Evolutionary conservation across 306 rosid species (phyloP).

Genomic region (Calophaca sinica): DNA sequence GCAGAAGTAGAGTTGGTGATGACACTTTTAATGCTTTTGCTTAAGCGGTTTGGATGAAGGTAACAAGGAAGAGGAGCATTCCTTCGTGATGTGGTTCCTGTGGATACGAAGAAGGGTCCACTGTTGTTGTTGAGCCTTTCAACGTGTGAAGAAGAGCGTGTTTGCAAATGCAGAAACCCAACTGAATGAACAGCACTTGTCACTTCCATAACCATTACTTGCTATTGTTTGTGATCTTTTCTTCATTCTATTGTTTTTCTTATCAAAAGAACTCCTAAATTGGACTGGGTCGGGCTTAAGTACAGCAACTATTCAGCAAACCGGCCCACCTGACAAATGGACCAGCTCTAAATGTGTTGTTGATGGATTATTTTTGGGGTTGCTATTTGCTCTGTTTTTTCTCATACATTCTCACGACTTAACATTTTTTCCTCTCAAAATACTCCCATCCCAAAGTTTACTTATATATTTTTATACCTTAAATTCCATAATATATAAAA

Average conservation of each 20-base stretch:
- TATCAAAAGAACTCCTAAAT: background rate
- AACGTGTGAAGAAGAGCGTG: conserved; percentile 5
- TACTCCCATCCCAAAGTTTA: no score
- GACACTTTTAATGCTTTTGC: background rate
- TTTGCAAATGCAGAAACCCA: conserved; percentile 34
- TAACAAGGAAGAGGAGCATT: background rate
- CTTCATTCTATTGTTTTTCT: background rate
- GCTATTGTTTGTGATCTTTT: background rate
- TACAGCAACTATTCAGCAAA: no score
- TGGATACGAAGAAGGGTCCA: conserved; percentile 30
- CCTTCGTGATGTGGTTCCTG: conserved; percentile 4
- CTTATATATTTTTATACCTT: no score
- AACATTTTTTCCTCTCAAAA: no score
- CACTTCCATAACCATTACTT: conserved; percentile 53
- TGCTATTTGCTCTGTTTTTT: no score
- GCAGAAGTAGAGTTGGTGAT: conserved; percentile 43
- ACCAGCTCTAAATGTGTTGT: no score
- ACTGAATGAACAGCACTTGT: conserved; percentile 40
- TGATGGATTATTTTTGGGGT: no score
- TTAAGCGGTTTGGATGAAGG: conserved; percentile 23
- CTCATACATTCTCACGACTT: no score
- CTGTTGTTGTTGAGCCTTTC: background rate
- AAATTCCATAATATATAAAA: no score
- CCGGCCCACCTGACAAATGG: no score
- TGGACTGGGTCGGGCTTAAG: background rate